Conservation (phyloP, 2,329 filamentous ascomycete genomes). For the Diaporthe australafricana region DNA sequence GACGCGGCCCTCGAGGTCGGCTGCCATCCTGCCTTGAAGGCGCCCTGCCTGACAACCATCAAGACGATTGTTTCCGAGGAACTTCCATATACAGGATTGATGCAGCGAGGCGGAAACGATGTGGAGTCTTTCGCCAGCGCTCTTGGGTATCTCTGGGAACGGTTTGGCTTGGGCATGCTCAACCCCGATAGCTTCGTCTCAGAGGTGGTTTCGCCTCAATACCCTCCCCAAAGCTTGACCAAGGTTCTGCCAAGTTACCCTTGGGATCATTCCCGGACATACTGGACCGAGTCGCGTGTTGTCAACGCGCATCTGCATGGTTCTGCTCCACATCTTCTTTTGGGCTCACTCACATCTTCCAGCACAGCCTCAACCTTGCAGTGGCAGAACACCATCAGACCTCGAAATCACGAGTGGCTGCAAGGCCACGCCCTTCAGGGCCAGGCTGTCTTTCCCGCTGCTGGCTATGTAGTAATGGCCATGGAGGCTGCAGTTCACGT, state of each 20-base stretch:
- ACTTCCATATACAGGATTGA: neutral
- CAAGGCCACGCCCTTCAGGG: constrained; percentile 4
- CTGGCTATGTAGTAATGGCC: neutral
- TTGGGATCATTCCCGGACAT: constrained; percentile 32
- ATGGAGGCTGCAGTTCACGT: neutral
- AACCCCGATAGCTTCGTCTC: neutral
- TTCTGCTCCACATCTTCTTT: constrained; percentile 12
- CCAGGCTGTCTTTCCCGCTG: constrained; percentile 4
- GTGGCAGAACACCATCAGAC: constrained; percentile 2
- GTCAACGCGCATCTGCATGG: constrained; percentile 2
- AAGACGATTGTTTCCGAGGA: neutral
- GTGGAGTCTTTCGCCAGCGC: neutral
- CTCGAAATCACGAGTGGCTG: neutral
- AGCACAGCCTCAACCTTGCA: too few relatives aligned
- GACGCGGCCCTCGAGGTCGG: constrained; percentile 45
- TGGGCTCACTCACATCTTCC: neutral
- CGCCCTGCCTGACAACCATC: neutral
- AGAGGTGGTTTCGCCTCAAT: too few relatives aligned
- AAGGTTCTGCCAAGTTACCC: constrained; percentile 36
- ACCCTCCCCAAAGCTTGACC: too few relatives aligned
- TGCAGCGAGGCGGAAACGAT: neutral
- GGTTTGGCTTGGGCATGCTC: neutral
- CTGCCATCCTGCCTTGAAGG: constrained; percentile 52
- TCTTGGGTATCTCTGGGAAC: constrained; percentile 1
- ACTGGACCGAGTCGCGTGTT: constrained; percentile 30